Evolutionary conservation across 2,329 filamentous ascomycete species (phyloP).

Genomic region (Hymenoscyphus repandus): DNA sequence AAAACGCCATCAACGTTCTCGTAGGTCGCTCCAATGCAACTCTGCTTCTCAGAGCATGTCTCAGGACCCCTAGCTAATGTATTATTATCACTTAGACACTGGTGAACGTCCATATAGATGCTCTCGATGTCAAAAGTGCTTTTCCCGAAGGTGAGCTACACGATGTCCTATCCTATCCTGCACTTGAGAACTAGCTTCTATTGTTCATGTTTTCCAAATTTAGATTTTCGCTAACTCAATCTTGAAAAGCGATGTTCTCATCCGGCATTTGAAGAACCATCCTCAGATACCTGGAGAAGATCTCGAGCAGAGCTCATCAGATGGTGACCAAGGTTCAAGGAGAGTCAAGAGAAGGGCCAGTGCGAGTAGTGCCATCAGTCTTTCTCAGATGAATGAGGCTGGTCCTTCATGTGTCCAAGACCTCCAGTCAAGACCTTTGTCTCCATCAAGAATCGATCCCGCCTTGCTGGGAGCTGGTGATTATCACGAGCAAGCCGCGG

Average conservation of each 20-base stretch:
- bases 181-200: slow-evolving; percentile 12
- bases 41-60: not conserved
- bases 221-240: no score
- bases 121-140: slow-evolving; percentile 47
- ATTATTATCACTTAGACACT: slow-evolving; percentile 38
- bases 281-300: slow-evolving; percentile 19
- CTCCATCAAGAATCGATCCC: slow-evolving; percentile 22
- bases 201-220: not conserved
- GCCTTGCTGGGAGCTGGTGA: slow-evolving; percentile 14
- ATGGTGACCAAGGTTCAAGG: slow-evolving; percentile 15
- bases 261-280: slow-evolving; percentile 24
- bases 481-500: slow-evolving; percentile 10
- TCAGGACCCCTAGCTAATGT: slow-evolving; percentile 1
- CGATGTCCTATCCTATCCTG: slow-evolving; percentile 33
- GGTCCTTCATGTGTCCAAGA: not conserved
- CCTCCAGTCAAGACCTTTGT: slow-evolving; percentile 4
- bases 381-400: slow-evolving; percentile 1
- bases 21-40: slow-evolving; percentile 34
- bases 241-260: slow-evolving; percentile 22
- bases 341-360: slow-evolving; percentile 10
- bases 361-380: slow-evolving; percentile 2
- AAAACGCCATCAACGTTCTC: slow-evolving; percentile 49
- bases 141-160: slow-evolving; percentile 43
- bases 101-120: slow-evolving; percentile 50
- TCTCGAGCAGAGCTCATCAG: slow-evolving; percentile 16